Percentiles rank a stretch among this genome's conserved stretches.
These are phyloP conservation scores for Primulina eburnea DNA, from an alignment of 257 asterid genomes.

Conservation along the genomic window DNA sequence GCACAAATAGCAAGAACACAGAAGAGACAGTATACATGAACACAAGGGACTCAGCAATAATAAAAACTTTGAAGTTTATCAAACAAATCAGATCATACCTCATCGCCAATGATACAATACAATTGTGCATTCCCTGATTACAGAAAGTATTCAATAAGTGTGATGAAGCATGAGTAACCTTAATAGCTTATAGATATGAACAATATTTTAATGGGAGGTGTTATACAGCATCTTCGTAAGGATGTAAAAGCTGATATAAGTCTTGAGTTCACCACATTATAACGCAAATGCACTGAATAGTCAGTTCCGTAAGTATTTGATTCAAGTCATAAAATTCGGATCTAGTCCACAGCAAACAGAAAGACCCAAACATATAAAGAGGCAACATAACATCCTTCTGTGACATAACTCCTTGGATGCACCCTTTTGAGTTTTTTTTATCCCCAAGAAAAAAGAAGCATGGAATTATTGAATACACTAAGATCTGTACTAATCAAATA, in stretches of 20 bases:
- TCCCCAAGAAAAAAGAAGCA: background rate
- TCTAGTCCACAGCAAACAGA: background rate
- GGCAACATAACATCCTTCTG: background rate
- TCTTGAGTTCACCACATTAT: background rate
- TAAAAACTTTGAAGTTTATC: conserved; percentile 16
- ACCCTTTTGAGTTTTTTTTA: too few relatives aligned
- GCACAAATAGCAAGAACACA: conserved; percentile 35
- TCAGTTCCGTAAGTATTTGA: background rate
- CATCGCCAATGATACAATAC: conserved; percentile 67
- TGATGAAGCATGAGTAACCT: background rate
- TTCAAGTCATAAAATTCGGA: background rate
- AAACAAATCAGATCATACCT: conserved; percentile 47
- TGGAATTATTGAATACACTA: background rate
- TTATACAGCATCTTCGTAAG: conserved; percentile 1
- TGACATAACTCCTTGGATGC: background rate
- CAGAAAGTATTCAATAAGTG: conserved; percentile 27
- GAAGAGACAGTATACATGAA: conserved; percentile 14
- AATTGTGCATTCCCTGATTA: conserved; percentile 92
- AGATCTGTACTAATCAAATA: background rate
- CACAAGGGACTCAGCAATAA: conserved; percentile 12
- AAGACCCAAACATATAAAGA: background rate
- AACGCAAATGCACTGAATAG: background rate
- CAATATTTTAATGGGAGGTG: background rate
- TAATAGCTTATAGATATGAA: conserved; percentile 14
- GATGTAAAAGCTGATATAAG: background rate